Conservation (phyloP, 768 basidiomycete genomes). For the Russula vinacea region DNA sequence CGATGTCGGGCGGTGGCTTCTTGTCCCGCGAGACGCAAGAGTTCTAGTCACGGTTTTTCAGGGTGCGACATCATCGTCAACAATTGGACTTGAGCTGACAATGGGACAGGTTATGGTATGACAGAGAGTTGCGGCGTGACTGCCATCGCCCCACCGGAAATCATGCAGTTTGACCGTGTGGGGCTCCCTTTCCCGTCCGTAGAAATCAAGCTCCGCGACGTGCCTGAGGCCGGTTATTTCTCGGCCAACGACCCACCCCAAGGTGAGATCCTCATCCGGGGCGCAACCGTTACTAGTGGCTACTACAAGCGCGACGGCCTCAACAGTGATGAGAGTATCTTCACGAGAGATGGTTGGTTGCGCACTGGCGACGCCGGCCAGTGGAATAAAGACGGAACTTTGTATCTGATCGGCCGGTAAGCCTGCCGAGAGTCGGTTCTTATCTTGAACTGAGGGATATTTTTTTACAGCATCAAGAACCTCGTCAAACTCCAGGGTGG, state of each 20-base stretch:
- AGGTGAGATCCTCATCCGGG: constrained; percentile 88
- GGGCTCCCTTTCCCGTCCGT: constrained; percentile 86
- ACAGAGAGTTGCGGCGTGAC: constrained; percentile 96
- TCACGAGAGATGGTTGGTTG: constrained; percentile 90
- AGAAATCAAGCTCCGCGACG: constrained; percentile 85
- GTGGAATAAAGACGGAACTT: constrained; percentile 90
- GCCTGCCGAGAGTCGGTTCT: constrained; percentile 30
- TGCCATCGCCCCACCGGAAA: constrained; percentile 78
- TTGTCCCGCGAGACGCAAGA: constrained; percentile 86
- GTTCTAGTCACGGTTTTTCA: constrained; percentile 87
- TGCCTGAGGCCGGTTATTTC: constrained; percentile 80
- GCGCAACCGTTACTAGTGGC: constrained; percentile 79
- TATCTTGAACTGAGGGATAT: constrained; percentile 1
- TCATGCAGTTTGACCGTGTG: constrained; percentile 69
- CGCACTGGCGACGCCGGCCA: constrained; percentile 93
- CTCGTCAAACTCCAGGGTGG: constrained; percentile 80
- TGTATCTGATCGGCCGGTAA: constrained; percentile 84
- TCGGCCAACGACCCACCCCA: constrained; percentile 68
- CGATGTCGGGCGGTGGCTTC: constrained; percentile 82
- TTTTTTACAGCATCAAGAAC: constrained; percentile 69
- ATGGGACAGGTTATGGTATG: constrained; percentile 77
- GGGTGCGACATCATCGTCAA: constrained; percentile 48
- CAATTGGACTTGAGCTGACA: neutral
- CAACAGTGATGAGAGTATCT: constrained; percentile 78
- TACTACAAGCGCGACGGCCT: constrained; percentile 93